Evolutionary conservation across 371 early-diverging fungal genomes (phyloP).

Genomic region (Gilbertella persicaria): DNA sequence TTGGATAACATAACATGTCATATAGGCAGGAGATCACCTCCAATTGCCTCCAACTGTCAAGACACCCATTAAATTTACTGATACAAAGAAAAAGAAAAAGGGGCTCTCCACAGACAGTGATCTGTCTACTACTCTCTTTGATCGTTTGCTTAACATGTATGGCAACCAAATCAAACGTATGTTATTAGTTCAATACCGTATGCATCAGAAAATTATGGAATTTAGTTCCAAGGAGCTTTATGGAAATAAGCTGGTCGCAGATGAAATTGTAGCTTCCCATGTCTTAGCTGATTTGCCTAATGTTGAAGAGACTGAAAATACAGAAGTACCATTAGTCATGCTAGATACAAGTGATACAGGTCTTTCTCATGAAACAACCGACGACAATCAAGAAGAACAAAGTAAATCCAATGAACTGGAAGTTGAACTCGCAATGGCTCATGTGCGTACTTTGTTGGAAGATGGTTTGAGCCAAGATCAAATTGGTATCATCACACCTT

Average conservation of each 20-base stretch:
- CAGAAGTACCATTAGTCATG: constrained; percentile 63
- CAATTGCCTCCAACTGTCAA: constrained; percentile 91
- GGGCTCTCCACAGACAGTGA: constrained; percentile 32
- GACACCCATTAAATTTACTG: constrained; percentile 27
- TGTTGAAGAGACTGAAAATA: constrained; percentile 61
- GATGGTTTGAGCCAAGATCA: constrained; percentile 65
- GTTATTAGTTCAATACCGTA: constrained; percentile 87
- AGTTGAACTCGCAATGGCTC: constrained; percentile 62
- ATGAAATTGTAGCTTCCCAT: constrained; percentile 65
- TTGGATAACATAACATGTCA: not conserved
- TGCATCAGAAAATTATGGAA: constrained; percentile 82
- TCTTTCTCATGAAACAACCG: constrained; percentile 48
- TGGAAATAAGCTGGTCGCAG: constrained; percentile 63
- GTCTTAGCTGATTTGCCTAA: constrained; percentile 64
- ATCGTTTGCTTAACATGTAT: constrained; percentile 64
- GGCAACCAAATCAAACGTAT: constrained; percentile 65
- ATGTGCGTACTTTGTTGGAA: constrained; percentile 61
- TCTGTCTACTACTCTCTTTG: constrained; percentile 65
- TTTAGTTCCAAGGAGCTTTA: constrained; percentile 75
- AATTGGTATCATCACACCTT: constrained; percentile 89
- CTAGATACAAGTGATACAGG: constrained; percentile 80
- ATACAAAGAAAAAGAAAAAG: constrained; percentile 17
- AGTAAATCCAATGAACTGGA: constrained; percentile 79
- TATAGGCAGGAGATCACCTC: constrained; percentile 89
- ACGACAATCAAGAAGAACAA: constrained; percentile 59